Base-by-base conservation (phyloP, 176 grass and related monocot species). In the Rhynchospora tenuis region DNA sequence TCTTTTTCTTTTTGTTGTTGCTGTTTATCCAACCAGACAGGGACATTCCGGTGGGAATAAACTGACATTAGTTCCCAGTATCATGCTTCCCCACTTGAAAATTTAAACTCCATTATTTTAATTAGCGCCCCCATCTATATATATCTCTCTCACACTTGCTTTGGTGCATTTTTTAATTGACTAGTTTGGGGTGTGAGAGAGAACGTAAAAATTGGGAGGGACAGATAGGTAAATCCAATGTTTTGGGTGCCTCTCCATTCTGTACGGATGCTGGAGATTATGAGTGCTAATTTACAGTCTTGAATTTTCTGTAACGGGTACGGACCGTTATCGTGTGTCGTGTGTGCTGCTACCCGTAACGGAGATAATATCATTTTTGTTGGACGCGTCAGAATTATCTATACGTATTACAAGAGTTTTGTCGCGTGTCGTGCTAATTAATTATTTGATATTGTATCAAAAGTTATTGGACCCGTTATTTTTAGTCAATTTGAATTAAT, bases 41-140 rank as follows among this genome's bases (percentile, higher is more conserved):
- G 33, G 54, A 89, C 80, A 89, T 89, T 90, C 81, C 28, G 66
- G n/a, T 56, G 20, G 73, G 83, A 55, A 59, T 78, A 73, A 84
- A 64, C 52, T 46, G 45, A 54, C 54, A 84, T 84, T 80, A 86
- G 57, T 83, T 51, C 54, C 50, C 66, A 17, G 56, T 50, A 86
- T 75, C 60, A 22, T 52, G 74, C 50, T 61, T 38, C 70, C 55
- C 61, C 74, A 85, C 59, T 64, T 85, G 10, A 59, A 44, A 24
- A 11, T 6, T 46, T 65, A 45, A 72, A 71, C 24, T 33, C 8
- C n/a, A 64, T 23, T 51, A 57, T 59, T 44, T 73, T 58, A 69
- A 50, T 2, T 78, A 55, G 54, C 74, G 28, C 74, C 73, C 42
- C 45, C 33, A 78, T 38, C 17, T 64, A 61, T 61, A 61, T 61